Evolutionary conservation across 2,329 filamentous ascomycete species (phyloP).

Genomic region (Verticillium klebahnii): DNA sequence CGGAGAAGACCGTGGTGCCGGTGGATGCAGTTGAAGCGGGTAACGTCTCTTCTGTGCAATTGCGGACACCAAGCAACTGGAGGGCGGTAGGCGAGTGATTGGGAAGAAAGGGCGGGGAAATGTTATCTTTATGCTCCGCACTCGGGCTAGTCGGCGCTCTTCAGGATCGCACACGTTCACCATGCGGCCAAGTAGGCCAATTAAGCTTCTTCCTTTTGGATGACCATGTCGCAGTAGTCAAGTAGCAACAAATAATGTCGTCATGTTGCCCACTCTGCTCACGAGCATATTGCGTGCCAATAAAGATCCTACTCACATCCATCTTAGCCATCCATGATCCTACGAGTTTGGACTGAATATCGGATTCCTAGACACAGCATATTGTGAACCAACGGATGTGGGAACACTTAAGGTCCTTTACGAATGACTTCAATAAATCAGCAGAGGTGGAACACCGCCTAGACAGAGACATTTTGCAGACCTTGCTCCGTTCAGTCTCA

Average conservation of each 20-base stretch:
- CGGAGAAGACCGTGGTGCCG: not conserved
- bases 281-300: not conserved
- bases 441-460: too few species aligned
- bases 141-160: not conserved
- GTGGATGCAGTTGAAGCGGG: not conserved
- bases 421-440: not conserved
- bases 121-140: not conserved
- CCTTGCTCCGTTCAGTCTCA: too few species aligned
- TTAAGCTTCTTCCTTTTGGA: not conserved
- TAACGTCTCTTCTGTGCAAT: not conserved
- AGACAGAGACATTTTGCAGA: too few species aligned
- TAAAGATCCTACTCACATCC: not conserved
- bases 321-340: not conserved
- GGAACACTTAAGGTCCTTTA: not conserved
- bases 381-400: not conserved
- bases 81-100: not conserved
- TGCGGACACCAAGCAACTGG: not conserved
- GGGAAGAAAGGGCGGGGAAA: not conserved
- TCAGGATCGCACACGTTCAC: not conserved
- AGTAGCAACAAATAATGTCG: not conserved
- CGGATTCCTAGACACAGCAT: not conserved
- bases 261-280: not conserved
- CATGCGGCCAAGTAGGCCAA: not conserved
- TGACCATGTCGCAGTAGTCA: not conserved
- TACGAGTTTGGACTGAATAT: not conserved